phyloP scores from a whole-genome alignment of 208 protist genomes.

The Angomonas deanei region DNA sequence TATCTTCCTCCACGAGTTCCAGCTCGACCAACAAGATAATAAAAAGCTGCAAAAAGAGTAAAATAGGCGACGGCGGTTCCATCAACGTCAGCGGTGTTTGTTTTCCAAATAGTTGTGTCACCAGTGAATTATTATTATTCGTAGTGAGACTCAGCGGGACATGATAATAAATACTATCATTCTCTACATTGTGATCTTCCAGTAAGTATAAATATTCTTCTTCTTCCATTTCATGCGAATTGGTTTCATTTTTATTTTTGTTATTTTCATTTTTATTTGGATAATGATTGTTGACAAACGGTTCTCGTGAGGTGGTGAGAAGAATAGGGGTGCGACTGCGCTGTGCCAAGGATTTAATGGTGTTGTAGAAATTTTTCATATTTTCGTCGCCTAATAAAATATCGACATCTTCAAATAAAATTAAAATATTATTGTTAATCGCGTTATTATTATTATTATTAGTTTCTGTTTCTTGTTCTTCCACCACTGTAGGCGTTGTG shows the following conservation, averaged over 20 bases:
- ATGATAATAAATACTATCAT: background rate
- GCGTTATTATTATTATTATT: conserved; percentile 3
- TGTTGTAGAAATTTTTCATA: background rate
- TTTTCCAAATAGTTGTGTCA: background rate
- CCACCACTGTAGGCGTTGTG: too few relatives aligned
- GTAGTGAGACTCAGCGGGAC: background rate
- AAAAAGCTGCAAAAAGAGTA: background rate
- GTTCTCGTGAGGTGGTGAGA: background rate
- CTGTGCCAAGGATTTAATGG: background rate
- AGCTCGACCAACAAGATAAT: too few relatives aligned
- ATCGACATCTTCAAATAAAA: background rate
- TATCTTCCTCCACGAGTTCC: background rate
- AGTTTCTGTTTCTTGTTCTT: too few relatives aligned
- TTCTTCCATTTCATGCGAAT: background rate
- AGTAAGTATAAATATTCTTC: background rate
- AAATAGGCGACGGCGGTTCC: background rate
- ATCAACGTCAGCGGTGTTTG: background rate
- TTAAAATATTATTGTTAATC: background rate
- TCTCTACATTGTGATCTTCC: background rate
- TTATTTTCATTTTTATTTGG: background rate
- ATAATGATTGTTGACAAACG: background rate
- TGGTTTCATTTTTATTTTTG: conserved; percentile 1
- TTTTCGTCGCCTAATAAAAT: conserved; percentile 4
- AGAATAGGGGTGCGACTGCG: background rate
- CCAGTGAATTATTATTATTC: background rate